phyloP scores from a whole-genome alignment of 2,329 filamentous ascomycete species.

The Phyllosticta ampelicida region DNA sequence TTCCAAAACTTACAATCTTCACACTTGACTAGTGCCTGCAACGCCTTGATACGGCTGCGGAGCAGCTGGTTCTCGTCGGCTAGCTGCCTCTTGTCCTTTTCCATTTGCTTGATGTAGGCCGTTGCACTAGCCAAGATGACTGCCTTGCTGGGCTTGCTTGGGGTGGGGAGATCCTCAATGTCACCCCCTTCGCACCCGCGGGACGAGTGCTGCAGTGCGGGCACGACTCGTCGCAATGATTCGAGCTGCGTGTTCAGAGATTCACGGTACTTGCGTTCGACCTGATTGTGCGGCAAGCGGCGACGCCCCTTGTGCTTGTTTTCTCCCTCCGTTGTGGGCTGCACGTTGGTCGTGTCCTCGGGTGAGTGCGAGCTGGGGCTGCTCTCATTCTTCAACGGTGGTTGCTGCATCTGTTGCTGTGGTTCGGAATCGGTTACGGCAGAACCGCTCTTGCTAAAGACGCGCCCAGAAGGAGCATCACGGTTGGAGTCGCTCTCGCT shows the following conservation, averaged over 20 bases:
- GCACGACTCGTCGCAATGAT: slow-evolving; percentile 29
- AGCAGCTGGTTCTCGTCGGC: slow-evolving; percentile 30
- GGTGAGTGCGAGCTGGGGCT: slow-evolving; percentile 17
- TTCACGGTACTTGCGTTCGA: slow-evolving; percentile 37
- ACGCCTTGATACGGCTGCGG: slow-evolving; percentile 29
- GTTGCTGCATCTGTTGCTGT: slow-evolving; percentile 12
- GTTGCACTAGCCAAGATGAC: slow-evolving; percentile 36
- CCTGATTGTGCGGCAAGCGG: slow-evolving; percentile 34
- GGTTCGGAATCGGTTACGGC: slow-evolving; percentile 2
- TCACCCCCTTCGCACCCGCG: slow-evolving; percentile 24
- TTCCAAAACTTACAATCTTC: slow-evolving; percentile 34
- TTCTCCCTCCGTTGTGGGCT: slow-evolving; percentile 14
- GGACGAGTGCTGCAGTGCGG: slow-evolving; percentile 28
- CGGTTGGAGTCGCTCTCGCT: slow-evolving; percentile 20
- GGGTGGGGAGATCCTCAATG: slow-evolving; percentile 33
- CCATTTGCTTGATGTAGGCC: slow-evolving; percentile 36
- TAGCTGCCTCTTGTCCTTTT: slow-evolving; percentile 31
- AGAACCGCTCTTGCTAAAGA: slow-evolving; percentile 14
- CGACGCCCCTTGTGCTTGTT: slow-evolving; percentile 24
- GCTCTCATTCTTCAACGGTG: slow-evolving; percentile 24
- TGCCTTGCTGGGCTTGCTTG: slow-evolving; percentile 35
- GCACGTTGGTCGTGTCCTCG: slow-evolving; percentile 17
- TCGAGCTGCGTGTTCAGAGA: slow-evolving; percentile 37
- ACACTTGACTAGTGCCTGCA: slow-evolving; percentile 36
- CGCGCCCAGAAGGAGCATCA: slow-evolving; percentile 20